Evolutionary conservation across 83 land plant genomes (phyloP).

Genomic region (Larix sibirica): DNA sequence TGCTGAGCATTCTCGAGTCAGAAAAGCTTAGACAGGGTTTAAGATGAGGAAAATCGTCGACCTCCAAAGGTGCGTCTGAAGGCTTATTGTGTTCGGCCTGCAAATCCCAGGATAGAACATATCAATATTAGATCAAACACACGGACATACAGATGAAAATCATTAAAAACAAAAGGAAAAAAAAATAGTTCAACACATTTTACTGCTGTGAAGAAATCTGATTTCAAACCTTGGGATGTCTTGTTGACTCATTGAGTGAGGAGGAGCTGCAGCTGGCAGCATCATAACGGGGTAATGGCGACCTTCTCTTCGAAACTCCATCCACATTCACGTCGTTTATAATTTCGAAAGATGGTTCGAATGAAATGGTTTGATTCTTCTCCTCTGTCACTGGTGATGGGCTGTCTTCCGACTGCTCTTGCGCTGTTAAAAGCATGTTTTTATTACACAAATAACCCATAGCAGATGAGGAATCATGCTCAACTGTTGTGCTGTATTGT

Average conservation of each 20-base stretch:
- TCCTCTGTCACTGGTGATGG: not conserved
- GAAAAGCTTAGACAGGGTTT: not conserved
- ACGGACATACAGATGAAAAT: too few species aligned
- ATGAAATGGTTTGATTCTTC: not conserved
- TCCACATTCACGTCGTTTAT: not conserved
- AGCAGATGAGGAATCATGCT: not conserved
- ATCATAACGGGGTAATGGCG: not conserved
- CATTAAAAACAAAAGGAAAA: not conserved
- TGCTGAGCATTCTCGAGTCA: not conserved
- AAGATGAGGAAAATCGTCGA: too few species aligned
- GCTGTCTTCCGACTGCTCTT: not conserved
- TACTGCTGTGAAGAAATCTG: too few species aligned
- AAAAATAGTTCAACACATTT: not conserved
- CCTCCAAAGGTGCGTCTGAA: too few species aligned
- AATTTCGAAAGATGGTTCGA: not conserved
- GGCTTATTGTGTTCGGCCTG: not conserved
- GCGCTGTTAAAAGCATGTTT: not conserved
- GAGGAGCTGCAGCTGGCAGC: too few species aligned
- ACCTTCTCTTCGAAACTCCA: not conserved
- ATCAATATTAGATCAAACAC: not conserved
- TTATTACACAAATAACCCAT: not conserved
- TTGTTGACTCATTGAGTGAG: not conserved
- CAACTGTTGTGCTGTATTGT: conserved; percentile 22
- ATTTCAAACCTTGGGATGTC: not conserved
- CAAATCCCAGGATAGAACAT: not conserved